phyloP scores from a whole-genome alignment of 2,329 filamentous ascomycete species.

The Colletotrichum magnum region DNA sequence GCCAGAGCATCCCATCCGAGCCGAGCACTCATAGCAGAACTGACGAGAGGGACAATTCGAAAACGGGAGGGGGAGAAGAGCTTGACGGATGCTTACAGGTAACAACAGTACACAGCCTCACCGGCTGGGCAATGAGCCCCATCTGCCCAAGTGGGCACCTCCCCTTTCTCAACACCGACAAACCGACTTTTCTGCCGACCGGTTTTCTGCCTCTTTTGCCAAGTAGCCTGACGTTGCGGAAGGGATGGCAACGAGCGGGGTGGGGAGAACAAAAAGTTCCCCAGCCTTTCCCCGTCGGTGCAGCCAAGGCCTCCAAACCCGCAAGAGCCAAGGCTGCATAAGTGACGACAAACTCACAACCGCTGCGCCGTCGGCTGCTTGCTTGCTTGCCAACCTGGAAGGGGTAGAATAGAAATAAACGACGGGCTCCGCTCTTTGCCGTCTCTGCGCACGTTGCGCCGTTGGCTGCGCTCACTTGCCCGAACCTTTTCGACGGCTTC shows the following conservation, averaged over 20 bases:
- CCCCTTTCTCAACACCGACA: conserved; percentile 17
- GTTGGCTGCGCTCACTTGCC: conserved; percentile 20
- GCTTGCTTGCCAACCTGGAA: conserved; percentile 17
- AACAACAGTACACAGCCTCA: conserved; percentile 17
- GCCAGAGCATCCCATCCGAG: conserved; percentile 16
- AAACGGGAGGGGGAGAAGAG: conserved; percentile 7
- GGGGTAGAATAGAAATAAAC: conserved; percentile 27
- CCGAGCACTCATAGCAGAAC: conserved; percentile 7
- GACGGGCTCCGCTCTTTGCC: conserved; percentile 22
- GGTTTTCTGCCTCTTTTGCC: neutral
- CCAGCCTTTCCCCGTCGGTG: conserved; percentile 27
- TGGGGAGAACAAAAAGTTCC: conserved; percentile 27
- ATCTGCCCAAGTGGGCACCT: conserved; percentile 20
- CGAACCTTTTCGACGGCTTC: neutral
- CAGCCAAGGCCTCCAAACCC: conserved; percentile 26
- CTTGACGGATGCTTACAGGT: conserved; percentile 4
- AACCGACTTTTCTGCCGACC: neutral
- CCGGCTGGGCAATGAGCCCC: conserved; percentile 25
- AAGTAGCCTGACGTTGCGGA: conserved; percentile 18
- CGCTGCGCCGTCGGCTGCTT: neutral
- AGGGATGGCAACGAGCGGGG: neutral
- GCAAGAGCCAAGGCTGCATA: conserved; percentile 19
- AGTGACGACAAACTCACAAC: conserved; percentile 2
- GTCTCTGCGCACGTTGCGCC: conserved; percentile 15
- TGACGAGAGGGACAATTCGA: neutral